Base-by-base conservation (phyloP, 2,329 filamentous ascomycete genomes). In the Pseudogymnoascus sp. region DNA sequence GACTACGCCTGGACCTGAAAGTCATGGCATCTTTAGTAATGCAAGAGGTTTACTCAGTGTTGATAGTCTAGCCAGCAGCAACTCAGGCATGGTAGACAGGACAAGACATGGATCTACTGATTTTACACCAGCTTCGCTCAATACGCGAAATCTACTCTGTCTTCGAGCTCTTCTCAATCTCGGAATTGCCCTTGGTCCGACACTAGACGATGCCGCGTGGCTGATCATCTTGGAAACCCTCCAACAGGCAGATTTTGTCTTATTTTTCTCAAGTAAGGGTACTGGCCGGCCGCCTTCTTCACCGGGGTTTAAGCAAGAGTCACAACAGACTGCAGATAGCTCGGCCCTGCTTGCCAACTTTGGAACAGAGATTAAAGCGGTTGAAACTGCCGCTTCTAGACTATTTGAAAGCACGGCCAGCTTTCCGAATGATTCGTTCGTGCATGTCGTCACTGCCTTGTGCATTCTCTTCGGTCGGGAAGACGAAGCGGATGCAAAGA, bases 341-440 rank as follows among this genome's bases (percentile, higher is more conserved):
- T 66, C 67, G 26, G 71, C 49, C 19, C 75, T 84, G 62, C 81
- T 85, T 67, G 80, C 81, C 8, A 91, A 90, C 68, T 87, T 97
- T 69, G 85, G 84, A 38, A 80, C 84, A 0, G 94, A 99, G 72
- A 89, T 96, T 29, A 84, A 89, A 64, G 91, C 94, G 33, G 93
- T 97, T 0, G 91, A 97, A 73, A 88, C 89, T 6, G 94, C 94
- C 2, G 91, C 92, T 1, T 86, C 86, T 1, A 86, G 94, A 65
- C 80, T 99, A 16, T 87, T 97, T 63, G 94, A 97, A 72, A 96
- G 92, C 74, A 97, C 92, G 0, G 81, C 89, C 14, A 92, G 97
- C 68, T 97, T 96, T 69, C 91, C 92, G 0, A 92, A 93, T 66
- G 81, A 86, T 14, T 81, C 91, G 0, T 97, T 97, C 69, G 78